Evolutionary conservation across 2,329 filamentous ascomycete genomes (phyloP), one percentile per base, ranked within the genome.

Genomic region (Alternaria burnsii): DNA sequence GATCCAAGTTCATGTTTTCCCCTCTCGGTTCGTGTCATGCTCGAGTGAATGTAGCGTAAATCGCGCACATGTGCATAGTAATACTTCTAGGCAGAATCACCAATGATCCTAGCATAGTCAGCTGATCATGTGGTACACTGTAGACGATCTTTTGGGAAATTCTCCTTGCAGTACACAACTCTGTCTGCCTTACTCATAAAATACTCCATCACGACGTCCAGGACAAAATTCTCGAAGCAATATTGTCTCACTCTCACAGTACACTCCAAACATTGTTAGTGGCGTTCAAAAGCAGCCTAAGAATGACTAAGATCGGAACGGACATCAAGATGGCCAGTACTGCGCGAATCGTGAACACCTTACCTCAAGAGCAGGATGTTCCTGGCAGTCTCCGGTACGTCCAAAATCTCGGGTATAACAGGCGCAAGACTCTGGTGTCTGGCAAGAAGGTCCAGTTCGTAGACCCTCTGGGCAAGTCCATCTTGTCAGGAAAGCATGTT

Each of bases 1-100:
- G 0, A 0, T 32, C 1, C 30, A 32, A 12, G 3, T 2, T 12
- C 1, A 2, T 32, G 9, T 32, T 0, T 32, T 32, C 11, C 0
- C 30, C 16, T 26, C 36, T 18, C 16, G 16, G 36, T n/a, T 12
- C n/a, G 12, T 16, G n/a, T n/a, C 6, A 12, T 18, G n/a, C 6
- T 18, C 10, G 11, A 30, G n/a, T 30, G 43, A n/a, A 46, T 18
- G 18, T 18, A 30, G 0, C 6, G 16, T 18, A 8, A 3, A 20
- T 11, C 16, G n/a, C 14, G 22, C 3, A 34, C 9, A 34, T 11
- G 0, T 3, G 24, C 11, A 47, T 22, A n/a, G 12, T 20, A 11
- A 28, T 8, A 8, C 12, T 34, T 2, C 6, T 18, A 48, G 44
- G 28, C 44, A 48, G 28, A 48, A 48, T 14, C 30, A 20, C n/a